Percentiles rank a stretch among this genome's conserved stretches.
phyloP scores from a whole-genome alignment of 2,329 filamentous ascomycete genomes.

The Mollisiaceae sp. region DNA sequence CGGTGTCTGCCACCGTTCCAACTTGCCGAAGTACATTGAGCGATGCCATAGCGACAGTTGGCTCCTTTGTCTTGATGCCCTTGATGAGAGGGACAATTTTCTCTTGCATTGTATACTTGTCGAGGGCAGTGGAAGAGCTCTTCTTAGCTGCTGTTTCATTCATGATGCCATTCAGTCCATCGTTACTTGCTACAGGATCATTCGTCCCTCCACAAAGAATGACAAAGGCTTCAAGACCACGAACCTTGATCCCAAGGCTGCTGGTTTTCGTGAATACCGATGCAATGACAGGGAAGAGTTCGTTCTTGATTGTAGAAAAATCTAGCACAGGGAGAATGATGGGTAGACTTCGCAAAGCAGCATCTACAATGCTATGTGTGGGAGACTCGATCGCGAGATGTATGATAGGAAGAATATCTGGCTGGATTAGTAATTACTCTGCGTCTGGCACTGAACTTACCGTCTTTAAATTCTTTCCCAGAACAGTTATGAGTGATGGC shows the following conservation, averaged over 20 bases:
- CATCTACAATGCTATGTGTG: slow-evolving; percentile 88
- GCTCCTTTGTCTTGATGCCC: slow-evolving; percentile 96
- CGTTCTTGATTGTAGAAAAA: slow-evolving; percentile 96
- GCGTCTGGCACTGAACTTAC: slow-evolving; percentile 53
- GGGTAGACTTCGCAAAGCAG: slow-evolving; percentile 78
- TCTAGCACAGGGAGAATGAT: slow-evolving; percentile 86
- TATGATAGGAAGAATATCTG: slow-evolving; percentile 88
- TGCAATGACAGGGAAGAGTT: slow-evolving; percentile 91
- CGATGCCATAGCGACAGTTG: slow-evolving; percentile 94
- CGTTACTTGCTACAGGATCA: slow-evolving; percentile 56
- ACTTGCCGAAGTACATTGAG: slow-evolving; percentile 85
- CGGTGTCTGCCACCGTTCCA: slow-evolving; percentile 79
- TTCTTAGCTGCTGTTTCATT: slow-evolving; percentile 56
- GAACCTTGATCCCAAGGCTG: slow-evolving; percentile 92
- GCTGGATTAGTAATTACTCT: slow-evolving; percentile 33
- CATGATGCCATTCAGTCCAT: slow-evolving; percentile 77
- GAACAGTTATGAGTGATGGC: slow-evolving; percentile 80
- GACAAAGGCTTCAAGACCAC: slow-evolving; percentile 87
- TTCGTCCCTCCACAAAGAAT: slow-evolving; percentile 82
- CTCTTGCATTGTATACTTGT: slow-evolving; percentile 98
- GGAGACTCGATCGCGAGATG: slow-evolving; percentile 83
- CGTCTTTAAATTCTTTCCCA: slow-evolving; percentile 93
- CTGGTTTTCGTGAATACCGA: slow-evolving; percentile 90
- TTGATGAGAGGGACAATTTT: slow-evolving; percentile 91
- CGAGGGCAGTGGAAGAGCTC: slow-evolving; percentile 77